Percentiles rank a stretch among this genome's conserved stretches.
These are phyloP conservation scores for Sarocladium kiliense DNA, from an alignment of 2,329 filamentous ascomycete genomes.

Conservation along the genomic window DNA sequence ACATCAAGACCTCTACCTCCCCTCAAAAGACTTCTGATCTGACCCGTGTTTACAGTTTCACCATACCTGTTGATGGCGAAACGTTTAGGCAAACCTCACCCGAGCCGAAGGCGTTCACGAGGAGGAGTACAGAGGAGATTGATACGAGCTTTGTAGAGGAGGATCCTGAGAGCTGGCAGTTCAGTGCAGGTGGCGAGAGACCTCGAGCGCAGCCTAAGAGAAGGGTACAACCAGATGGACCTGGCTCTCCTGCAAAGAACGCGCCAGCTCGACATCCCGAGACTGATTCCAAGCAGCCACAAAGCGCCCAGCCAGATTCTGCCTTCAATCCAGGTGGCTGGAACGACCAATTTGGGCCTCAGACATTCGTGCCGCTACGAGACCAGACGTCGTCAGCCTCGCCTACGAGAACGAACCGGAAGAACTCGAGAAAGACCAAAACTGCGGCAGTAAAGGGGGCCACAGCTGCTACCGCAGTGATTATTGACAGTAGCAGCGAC, in stretches of 20 bases:
- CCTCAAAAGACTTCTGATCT: constrained; percentile 25
- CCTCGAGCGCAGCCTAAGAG: constrained; percentile 20
- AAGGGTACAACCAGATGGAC: background rate
- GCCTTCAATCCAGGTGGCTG: constrained; percentile 49
- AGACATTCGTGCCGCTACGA: constrained; percentile 48
- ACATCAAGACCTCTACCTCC: background rate
- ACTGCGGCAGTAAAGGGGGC: constrained; percentile 43
- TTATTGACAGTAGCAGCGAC: constrained; percentile 43
- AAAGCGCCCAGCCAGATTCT: constrained; percentile 15
- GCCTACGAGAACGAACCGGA: constrained; percentile 37
- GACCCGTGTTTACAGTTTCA: constrained; percentile 40
- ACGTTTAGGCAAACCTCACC: constrained; percentile 26
- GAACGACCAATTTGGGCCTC: constrained; percentile 47
- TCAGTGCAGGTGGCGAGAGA: constrained; percentile 42
- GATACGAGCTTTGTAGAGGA: constrained; percentile 56
- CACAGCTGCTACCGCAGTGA: constrained; percentile 28
- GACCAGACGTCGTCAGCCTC: constrained; percentile 27
- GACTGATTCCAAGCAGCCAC: background rate
- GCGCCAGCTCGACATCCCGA: background rate
- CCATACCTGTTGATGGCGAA: constrained; percentile 39
- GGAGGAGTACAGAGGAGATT: constrained; percentile 54
- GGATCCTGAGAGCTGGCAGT: constrained; percentile 39
- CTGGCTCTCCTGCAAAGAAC: background rate
- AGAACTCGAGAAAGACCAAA: constrained; percentile 55
- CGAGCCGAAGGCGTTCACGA: constrained; percentile 36